phyloP scores from a whole-genome alignment of 768 basidiomycete species.

The Termitomyces sp. region DNA sequence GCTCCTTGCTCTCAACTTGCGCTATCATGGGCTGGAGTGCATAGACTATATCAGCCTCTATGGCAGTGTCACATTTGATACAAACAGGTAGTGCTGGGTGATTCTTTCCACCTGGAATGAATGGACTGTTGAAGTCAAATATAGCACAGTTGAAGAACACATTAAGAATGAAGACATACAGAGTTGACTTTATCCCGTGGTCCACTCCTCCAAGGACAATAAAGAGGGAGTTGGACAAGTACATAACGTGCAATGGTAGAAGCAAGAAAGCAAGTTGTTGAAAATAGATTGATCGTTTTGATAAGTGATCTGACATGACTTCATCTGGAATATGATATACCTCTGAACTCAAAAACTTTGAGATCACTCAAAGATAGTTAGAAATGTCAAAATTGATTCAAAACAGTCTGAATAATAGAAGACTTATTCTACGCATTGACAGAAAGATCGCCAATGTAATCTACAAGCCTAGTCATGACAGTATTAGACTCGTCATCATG shows the following conservation, averaged over 20 bases:
- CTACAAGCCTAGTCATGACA: too few relatives aligned
- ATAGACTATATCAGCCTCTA: background rate
- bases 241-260: background rate
- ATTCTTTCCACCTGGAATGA: background rate
- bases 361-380: too few relatives aligned
- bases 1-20: background rate
- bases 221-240: background rate
- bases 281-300: background rate
- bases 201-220: background rate
- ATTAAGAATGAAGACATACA: background rate
- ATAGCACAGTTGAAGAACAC: too few relatives aligned
- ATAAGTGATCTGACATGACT: too few relatives aligned
- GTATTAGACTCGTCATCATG: too few relatives aligned
- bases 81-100: background rate
- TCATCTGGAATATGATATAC: too few relatives aligned
- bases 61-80: background rate
- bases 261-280: background rate
- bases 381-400: too few relatives aligned
- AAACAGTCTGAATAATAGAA: too few relatives aligned
- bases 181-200: background rate
- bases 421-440: too few relatives aligned
- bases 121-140: background rate
- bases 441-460: too few relatives aligned
- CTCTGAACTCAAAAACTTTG: too few relatives aligned
- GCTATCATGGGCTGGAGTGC: background rate